Evolutionary conservation across 345 rosid genomes (phyloP).

Genomic region (Hypericum perforatum): DNA sequence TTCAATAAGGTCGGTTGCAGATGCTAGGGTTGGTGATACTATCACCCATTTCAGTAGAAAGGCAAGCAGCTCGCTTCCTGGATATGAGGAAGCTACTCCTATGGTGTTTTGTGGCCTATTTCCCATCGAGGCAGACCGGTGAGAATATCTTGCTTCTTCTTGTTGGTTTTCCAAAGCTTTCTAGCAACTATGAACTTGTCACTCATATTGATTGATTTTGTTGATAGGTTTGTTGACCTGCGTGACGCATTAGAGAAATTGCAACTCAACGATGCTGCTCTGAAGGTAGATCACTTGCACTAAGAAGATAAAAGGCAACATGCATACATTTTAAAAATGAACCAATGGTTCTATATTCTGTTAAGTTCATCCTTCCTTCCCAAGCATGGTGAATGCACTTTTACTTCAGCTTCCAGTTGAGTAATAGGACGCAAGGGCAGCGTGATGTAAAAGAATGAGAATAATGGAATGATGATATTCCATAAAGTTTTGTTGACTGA

Average conservation of each 20-base stretch:
- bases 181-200: conserved; percentile 1
- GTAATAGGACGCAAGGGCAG: too few relatives aligned
- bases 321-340: too few relatives aligned
- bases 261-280: too few relatives aligned
- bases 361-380: too few relatives aligned
- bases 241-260: conserved; percentile 91
- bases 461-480: too few relatives aligned
- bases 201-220: conserved; percentile 15
- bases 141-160: conserved; percentile 21
- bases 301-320: too few relatives aligned
- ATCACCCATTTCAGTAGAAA: conserved; percentile 53
- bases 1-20: conserved; percentile 63
- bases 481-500: too few relatives aligned
- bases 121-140: conserved; percentile 99
- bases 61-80: conserved; percentile 76
- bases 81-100: conserved; percentile 96
- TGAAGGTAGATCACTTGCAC: too few relatives aligned
- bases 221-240: conserved; percentile 71
- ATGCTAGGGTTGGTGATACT: conserved; percentile 98
- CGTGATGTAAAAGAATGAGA: too few relatives aligned
- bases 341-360: too few relatives aligned
- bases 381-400: too few relatives aligned
- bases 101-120: conserved; percentile 98
- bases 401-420: too few relatives aligned
- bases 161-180: conserved; percentile 4